phyloP scores from a whole-genome alignment of 805 yeast genomes.

The Clavispora carvajalis region DNA sequence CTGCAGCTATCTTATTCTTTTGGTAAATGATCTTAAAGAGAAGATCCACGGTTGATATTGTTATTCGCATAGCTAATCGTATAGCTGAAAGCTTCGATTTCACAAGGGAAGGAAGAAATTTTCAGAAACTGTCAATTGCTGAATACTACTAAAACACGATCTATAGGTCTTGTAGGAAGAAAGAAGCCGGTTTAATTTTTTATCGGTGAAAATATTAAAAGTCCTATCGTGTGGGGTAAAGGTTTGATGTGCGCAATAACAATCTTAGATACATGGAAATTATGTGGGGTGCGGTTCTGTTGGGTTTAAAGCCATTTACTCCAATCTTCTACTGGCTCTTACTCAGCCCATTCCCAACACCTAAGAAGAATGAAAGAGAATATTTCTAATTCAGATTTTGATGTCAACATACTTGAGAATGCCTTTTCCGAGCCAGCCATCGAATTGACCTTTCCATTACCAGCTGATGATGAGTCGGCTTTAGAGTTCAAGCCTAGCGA shows the following conservation, averaged over 20 bases:
- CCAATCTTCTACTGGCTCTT: background rate
- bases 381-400: constrained; percentile 19
- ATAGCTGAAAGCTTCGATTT: no score
- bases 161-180: no score
- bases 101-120: no score
- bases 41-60: no score
- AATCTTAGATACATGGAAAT: background rate
- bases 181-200: no score
- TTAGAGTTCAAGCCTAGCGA: constrained; percentile 27
- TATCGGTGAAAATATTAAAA: no score
- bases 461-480: constrained; percentile 29
- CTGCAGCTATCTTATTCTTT: no score
- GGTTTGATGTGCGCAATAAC: background rate
- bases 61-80: no score
- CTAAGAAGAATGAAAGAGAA: background rate
- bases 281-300: constrained; percentile 10
- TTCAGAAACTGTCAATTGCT: no score
- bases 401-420: constrained; percentile 35
- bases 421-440: constrained; percentile 27
- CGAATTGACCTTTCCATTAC: constrained; percentile 34
- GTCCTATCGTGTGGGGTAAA: background rate
- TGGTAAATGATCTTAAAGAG: no score
- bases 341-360: no score
- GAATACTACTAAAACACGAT: no score
- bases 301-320: background rate